A percentile compares a stretch with the other conserved stretches of the same genome.
These are phyloP conservation scores for Cercospora sesami DNA, from an alignment of 2,329 filamentous ascomycete species.

Conservation along the genomic window DNA sequence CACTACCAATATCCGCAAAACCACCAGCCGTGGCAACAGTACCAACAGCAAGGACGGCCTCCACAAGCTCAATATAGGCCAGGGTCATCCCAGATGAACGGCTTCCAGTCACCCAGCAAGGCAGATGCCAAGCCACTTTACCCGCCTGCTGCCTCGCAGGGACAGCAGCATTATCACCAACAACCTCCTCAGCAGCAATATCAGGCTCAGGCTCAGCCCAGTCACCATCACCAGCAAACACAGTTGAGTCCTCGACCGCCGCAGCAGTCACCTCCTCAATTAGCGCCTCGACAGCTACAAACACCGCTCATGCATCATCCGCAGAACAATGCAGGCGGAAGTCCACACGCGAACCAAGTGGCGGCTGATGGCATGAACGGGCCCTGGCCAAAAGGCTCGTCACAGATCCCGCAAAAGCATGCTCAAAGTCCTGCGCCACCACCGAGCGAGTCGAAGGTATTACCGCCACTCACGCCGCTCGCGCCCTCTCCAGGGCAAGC, in stretches of 20 bases:
- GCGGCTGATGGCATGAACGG: constrained; percentile 39
- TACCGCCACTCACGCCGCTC: constrained; percentile 31
- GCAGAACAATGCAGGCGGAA: constrained; percentile 14
- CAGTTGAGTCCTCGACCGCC: constrained; percentile 9
- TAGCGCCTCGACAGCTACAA: constrained; percentile 7
- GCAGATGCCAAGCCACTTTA: constrained; percentile 21
- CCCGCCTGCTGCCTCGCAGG: constrained; percentile 3
- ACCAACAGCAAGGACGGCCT: constrained; percentile 13
- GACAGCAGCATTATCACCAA: constrained; percentile 10
- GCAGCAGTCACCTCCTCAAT: constrained; percentile 6
- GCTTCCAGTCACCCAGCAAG: constrained; percentile 35
- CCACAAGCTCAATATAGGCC: constrained; percentile 19
- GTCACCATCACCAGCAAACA: background rate
- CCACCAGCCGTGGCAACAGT: constrained; percentile 26
- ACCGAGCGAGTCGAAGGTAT: constrained; percentile 26
- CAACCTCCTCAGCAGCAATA: background rate
- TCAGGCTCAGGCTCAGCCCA: constrained; percentile 1
- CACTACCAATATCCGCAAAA: constrained; percentile 23
- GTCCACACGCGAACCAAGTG: constrained; percentile 27
- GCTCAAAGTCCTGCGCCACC: constrained; percentile 25
- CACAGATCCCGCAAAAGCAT: constrained; percentile 38
- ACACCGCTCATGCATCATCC: constrained; percentile 26
- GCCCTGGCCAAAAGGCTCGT: constrained; percentile 36
- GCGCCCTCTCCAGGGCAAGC: constrained; percentile 33
- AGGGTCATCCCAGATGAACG: constrained; percentile 35